Percentiles rank a stretch among this genome's conserved stretches.
These are phyloP conservation scores for Chionographis japonica DNA, from an alignment of 106 monocot genomes.

Conservation along the genomic window DNA sequence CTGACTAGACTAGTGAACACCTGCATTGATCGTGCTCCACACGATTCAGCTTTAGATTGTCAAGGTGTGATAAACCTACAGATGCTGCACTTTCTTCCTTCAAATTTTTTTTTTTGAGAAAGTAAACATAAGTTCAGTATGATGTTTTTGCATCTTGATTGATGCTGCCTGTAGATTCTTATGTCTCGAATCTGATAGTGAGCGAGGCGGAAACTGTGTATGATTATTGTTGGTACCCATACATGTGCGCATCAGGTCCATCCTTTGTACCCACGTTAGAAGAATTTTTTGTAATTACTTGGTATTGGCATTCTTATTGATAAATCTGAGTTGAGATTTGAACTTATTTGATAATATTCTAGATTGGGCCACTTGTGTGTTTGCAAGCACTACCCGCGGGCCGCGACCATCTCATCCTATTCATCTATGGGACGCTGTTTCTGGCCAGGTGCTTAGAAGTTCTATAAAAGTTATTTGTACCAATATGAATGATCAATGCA, in stretches of 20 bases:
- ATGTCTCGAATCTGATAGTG: constrained; percentile 43
- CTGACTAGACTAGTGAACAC: constrained; percentile 35
- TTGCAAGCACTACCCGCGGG: constrained; percentile 76
- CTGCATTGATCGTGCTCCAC: constrained; percentile 1
- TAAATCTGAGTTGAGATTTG: not conserved
- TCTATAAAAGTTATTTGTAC: not conserved
- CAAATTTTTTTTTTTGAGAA: not conserved
- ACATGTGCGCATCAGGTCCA: constrained; percentile 73
- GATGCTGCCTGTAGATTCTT: constrained; percentile 46
- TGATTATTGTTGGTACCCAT: constrained; percentile 97
- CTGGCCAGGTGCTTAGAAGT: constrained; percentile 56
- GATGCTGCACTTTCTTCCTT: not conserved
- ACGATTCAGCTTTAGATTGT: constrained; percentile 7
- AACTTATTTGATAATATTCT: constrained; percentile 6
- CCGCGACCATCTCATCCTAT: constrained; percentile 87
- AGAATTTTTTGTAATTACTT: no score
- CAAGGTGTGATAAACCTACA: constrained; percentile 18
- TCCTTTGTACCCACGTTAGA: no score
- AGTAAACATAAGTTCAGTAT: not conserved
- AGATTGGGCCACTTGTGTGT: constrained; percentile 79
- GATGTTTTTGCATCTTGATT: not conserved
- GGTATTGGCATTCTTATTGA: not conserved
- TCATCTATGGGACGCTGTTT: constrained; percentile 83
- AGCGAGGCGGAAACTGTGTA: constrained; percentile 83
- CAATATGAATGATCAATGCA: not conserved